phyloP scores from a whole-genome alignment of 768 basidiomycete species.

The Symmetrospora coprosmae region DNA sequence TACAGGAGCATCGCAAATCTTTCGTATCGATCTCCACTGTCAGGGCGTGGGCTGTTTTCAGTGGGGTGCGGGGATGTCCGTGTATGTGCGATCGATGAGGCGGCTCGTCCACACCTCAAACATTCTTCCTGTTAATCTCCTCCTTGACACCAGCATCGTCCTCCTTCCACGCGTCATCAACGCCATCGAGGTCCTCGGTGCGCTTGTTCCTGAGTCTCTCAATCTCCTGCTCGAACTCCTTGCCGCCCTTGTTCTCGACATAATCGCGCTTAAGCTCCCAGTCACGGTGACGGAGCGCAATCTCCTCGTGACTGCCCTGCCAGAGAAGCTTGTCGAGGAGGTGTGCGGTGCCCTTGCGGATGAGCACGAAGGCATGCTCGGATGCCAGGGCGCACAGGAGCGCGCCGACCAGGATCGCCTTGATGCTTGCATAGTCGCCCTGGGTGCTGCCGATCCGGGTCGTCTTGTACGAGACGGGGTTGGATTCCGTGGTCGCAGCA shows the following conservation, averaged over 20 bases:
- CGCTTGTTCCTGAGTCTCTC: neutral
- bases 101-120: too few species aligned
- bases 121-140: too few species aligned
- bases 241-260: neutral
- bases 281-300: neutral
- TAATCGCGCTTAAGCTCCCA: slow-evolving; percentile 16
- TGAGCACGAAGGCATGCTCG: slow-evolving; percentile 69
- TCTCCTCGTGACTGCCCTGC: slow-evolving; percentile 48
- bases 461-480: slow-evolving; percentile 19
- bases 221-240: slow-evolving; percentile 5
- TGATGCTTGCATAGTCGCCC: slow-evolving; percentile 22
- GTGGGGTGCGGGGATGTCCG: too few species aligned
- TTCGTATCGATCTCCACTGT: too few species aligned
- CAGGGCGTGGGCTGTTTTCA: too few species aligned
- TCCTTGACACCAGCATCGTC: too few species aligned
- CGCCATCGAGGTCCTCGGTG: neutral
- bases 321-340: slow-evolving; percentile 62
- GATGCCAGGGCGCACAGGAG: slow-evolving; percentile 61
- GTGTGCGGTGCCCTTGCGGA: slow-evolving; percentile 51
- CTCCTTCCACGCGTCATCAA: too few species aligned
- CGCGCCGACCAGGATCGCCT: slow-evolving; percentile 45
- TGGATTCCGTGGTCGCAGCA: neutral
- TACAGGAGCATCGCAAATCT: too few species aligned
- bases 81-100: too few species aligned
- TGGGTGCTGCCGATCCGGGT: slow-evolving; percentile 9